Percentiles rank a stretch among this genome's conserved stretches.
These are phyloP conservation scores for grape (Vitis vinifera) DNA, from an alignment of 164 flowering plant species.

Conservation along the genomic window DNA sequence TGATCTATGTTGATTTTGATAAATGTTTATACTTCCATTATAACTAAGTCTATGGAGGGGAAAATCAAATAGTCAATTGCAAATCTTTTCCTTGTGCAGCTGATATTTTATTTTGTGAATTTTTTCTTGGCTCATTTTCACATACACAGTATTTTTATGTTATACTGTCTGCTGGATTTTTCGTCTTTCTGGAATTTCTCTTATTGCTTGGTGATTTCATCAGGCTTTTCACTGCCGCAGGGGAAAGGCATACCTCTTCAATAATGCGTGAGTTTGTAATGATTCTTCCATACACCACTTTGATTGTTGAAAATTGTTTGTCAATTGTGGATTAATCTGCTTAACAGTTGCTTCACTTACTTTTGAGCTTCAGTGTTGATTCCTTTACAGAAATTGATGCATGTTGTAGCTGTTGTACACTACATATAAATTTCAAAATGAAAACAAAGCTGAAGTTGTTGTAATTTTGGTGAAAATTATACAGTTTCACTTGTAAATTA, in stretches of 20 bases:
- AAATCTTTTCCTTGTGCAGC: too few species aligned
- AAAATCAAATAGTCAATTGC: too few species aligned
- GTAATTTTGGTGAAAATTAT: too few species aligned
- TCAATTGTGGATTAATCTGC: not conserved
- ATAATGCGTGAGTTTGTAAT: constrained; percentile 53
- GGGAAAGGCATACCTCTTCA: constrained; percentile 84
- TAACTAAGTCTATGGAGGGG: too few species aligned
- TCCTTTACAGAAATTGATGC: not conserved
- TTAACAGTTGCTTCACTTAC: not conserved
- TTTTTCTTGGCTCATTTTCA: not conserved
- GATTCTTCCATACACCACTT: not conserved
- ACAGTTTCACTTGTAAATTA: too few species aligned
- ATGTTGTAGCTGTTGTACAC: too few species aligned
- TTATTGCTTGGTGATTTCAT: constrained; percentile 14
- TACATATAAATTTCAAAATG: not conserved
- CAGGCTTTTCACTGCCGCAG: constrained; percentile 76
- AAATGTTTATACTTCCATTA: too few species aligned
- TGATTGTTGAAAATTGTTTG: not conserved
- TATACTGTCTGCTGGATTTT: not conserved
- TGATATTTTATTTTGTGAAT: too few species aligned
- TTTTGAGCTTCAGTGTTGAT: not conserved
- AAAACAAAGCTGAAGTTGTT: not conserved
- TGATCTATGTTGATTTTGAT: too few species aligned
- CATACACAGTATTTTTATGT: not conserved
- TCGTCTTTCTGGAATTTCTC: not conserved